Conservation (phyloP, 768 basidiomycete species). For the Arthromyces matolae region DNA sequence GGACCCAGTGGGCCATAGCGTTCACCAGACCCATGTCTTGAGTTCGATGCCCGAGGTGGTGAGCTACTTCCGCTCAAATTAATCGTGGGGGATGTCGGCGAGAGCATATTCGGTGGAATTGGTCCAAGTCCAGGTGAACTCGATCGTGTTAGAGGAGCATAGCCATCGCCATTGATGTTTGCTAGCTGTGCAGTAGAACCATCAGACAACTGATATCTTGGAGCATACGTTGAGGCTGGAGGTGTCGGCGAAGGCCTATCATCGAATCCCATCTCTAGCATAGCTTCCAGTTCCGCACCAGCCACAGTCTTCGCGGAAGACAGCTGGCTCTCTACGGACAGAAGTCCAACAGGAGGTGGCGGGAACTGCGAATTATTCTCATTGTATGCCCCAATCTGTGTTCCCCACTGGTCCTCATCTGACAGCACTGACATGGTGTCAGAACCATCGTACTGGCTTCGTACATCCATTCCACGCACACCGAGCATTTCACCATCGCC, state of each 20-base stretch:
- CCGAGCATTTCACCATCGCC: slow-evolving; percentile 63
- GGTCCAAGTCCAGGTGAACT: slow-evolving; percentile 37
- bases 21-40: slow-evolving; percentile 28
- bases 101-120: slow-evolving; percentile 29
- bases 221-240: slow-evolving; percentile 37
- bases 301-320: slow-evolving; percentile 50
- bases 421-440: slow-evolving; percentile 80
- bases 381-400: slow-evolving; percentile 94
- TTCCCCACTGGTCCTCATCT: slow-evolving; percentile 95
- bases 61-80: slow-evolving; percentile 21
- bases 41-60: slow-evolving; percentile 12
- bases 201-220: slow-evolving; percentile 65
- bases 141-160: slow-evolving; percentile 52
- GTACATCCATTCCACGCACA: slow-evolving; percentile 45
- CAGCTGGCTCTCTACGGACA: slow-evolving; percentile 38
- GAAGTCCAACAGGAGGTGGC: slow-evolving; percentile 78
- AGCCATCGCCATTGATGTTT: slow-evolving; percentile 46
- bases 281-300: slow-evolving; percentile 80
- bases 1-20: slow-evolving; percentile 58
- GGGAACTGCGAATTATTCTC: slow-evolving; percentile 77
- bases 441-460: slow-evolving; percentile 70
- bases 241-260: slow-evolving; percentile 58
- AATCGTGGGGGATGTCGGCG: slow-evolving; percentile 39
- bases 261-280: slow-evolving; percentile 90
- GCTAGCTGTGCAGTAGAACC: slow-evolving; percentile 42